Evolutionary conservation across 495 filamentous ascomycete species (phyloP).

Genomic region (Hypomontagnella monticulosa): DNA sequence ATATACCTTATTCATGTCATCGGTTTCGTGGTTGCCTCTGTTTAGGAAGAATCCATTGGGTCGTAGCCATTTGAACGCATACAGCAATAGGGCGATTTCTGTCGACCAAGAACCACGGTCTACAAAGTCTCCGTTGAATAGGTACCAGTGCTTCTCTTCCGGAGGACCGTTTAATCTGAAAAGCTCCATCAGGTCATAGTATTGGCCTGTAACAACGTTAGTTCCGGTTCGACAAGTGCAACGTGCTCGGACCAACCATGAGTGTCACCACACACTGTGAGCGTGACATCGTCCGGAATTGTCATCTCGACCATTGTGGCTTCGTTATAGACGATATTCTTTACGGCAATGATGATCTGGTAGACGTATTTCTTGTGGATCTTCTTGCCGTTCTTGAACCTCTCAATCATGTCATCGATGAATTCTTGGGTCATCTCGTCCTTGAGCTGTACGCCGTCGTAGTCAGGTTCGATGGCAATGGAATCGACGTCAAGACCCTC

Average conservation of each 20-base stretch:
- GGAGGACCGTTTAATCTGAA: conserved; percentile 92
- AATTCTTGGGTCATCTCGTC: conserved; percentile 95
- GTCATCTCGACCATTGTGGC: conserved; percentile 97
- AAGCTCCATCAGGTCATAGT: conserved; percentile 94
- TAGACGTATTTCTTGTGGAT: conserved; percentile 96
- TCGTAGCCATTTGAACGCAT: conserved; percentile 95
- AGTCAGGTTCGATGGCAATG: conserved; percentile 81
- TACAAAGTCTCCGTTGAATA: conserved; percentile 99
- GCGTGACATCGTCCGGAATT: conserved; percentile 74
- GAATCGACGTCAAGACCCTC: conserved; percentile 88
- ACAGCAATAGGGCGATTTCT: conserved; percentile 92
- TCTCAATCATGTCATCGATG: conserved; percentile 92
- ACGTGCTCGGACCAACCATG: conserved; percentile 69
- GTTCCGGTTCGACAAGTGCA: conserved; percentile 5
- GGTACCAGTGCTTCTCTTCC: conserved; percentile 83
- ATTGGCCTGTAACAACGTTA: conserved; percentile 75
- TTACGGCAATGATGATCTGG: conserved; percentile 91
- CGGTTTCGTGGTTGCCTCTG: conserved; percentile 98
- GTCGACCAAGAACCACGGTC: conserved; percentile 98
- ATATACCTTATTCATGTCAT: conserved; percentile 99
- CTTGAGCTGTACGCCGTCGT: conserved; percentile 84
- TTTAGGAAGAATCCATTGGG: conserved; percentile 93
- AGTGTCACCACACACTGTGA: conserved; percentile 98
- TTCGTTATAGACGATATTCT: conserved; percentile 88
- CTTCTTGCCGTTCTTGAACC: conserved; percentile 96